Evolutionary conservation across 1,284 basidiomycete genomes (phyloP).

Genomic region (Puccinia coronata): DNA sequence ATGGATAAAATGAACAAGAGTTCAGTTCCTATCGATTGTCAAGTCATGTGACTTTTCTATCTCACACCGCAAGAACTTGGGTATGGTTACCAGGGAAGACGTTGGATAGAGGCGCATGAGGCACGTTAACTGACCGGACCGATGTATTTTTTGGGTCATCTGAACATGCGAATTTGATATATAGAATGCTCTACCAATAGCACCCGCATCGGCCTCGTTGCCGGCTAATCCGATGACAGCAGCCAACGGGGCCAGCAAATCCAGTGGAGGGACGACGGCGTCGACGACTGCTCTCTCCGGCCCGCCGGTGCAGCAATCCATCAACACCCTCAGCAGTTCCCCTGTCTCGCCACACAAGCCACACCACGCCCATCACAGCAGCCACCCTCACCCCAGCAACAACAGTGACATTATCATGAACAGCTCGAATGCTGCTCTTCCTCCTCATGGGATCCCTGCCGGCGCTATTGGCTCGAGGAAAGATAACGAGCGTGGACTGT

Average conservation of each 20-base stretch:
- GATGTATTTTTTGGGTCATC: no score
- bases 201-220: slow-evolving; percentile 42
- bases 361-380: background rate
- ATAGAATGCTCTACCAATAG: slow-evolving; percentile 25
- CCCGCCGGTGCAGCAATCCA: background rate
- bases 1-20: no score
- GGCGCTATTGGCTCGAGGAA: background rate
- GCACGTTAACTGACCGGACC: background rate
- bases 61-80: background rate
- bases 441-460: background rate
- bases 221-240: slow-evolving; percentile 40
- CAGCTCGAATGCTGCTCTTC: background rate
- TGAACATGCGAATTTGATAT: background rate
- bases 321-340: background rate
- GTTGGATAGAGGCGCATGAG: background rate
- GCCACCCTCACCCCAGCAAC: background rate
- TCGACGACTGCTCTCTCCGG: background rate
- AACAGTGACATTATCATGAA: background rate
- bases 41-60: background rate
- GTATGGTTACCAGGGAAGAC: background rate
- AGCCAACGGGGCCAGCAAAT: background rate
- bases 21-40: background rate
- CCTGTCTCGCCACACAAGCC: background rate
- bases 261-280: background rate
- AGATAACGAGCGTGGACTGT: slow-evolving; percentile 27